phyloP scores from a whole-genome alignment of 2,329 filamentous ascomycete genomes.

The Aspergillus spinulosporus region DNA sequence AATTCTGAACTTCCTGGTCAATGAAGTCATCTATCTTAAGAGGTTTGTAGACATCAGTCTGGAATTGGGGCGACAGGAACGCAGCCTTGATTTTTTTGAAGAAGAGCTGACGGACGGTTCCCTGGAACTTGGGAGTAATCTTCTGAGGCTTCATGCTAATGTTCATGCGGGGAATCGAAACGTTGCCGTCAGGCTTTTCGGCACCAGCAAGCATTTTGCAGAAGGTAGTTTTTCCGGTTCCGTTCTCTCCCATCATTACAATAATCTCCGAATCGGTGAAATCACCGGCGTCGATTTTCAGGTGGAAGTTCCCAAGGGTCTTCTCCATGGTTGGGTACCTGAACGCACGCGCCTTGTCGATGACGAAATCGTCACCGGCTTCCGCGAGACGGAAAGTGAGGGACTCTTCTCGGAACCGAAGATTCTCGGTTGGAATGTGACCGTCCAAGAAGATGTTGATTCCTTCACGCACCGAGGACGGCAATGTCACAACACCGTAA shows the following conservation, averaged over 20 bases:
- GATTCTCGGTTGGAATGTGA: constrained; percentile 95
- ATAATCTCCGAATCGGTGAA: constrained; percentile 99
- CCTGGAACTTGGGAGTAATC: constrained; percentile 96
- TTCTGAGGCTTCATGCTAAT: constrained; percentile 99
- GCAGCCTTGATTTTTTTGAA: constrained; percentile 99
- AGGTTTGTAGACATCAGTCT: constrained; percentile 99
- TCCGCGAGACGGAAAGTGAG: constrained; percentile 93
- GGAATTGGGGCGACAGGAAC: constrained; percentile 96
- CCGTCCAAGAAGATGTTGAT: constrained; percentile 99
- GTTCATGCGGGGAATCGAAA: constrained; percentile 85
- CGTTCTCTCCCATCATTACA: constrained; percentile 99
- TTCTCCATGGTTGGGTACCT: constrained; percentile 89
- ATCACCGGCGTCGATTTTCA: constrained; percentile 75
- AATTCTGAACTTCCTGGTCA: constrained; percentile 97
- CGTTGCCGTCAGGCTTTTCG: constrained; percentile 80
- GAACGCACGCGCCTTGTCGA: constrained; percentile 82
- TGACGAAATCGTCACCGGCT: constrained; percentile 80
- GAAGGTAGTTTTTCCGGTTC: constrained; percentile 98
- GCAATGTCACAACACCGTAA: constrained; percentile 96
- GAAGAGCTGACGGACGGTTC: constrained; percentile 95
- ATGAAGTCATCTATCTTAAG: constrained; percentile 99
- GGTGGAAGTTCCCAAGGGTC: constrained; percentile 83
- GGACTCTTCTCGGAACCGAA: constrained; percentile 96
- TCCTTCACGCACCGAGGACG: constrained; percentile 93
- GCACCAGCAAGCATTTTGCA: constrained; percentile 93